phyloP scores from a whole-genome alignment of 192 early-diverging fungal genomes.

The Endogone sp. region DNA sequence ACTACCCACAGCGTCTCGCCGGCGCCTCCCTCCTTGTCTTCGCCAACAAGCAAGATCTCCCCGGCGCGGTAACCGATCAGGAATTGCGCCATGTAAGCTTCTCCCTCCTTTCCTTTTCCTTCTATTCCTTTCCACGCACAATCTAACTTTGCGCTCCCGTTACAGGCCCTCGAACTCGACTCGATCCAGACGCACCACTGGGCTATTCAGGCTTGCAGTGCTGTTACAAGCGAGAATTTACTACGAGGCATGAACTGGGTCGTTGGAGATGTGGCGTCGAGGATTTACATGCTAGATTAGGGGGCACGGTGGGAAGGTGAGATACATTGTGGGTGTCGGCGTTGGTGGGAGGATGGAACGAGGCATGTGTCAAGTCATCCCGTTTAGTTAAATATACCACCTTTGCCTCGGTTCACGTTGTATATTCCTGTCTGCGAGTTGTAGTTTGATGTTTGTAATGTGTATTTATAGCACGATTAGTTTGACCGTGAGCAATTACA shows the following conservation, averaged over 20 bases:
- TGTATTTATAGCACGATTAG: too few relatives aligned
- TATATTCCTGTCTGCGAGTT: too few relatives aligned
- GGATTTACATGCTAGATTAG: constrained; percentile 79
- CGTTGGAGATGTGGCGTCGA: constrained; percentile 80
- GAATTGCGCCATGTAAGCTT: constrained; percentile 65
- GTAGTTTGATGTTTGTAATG: too few relatives aligned
- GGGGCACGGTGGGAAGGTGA: too few relatives aligned
- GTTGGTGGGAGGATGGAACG: neutral
- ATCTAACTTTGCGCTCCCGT: neutral
- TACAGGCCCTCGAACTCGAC: constrained; percentile 63
- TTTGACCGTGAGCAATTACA: too few relatives aligned
- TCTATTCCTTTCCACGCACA: neutral
- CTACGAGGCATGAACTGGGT: constrained; percentile 94
- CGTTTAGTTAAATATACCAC: too few relatives aligned
- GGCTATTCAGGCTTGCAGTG: constrained; percentile 88
- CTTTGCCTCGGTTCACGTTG: too few relatives aligned
- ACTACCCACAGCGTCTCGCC: constrained; percentile 60
- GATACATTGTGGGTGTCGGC: too few relatives aligned
- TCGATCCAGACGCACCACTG: constrained; percentile 86
- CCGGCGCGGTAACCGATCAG: constrained; percentile 65
- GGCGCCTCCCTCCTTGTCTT: constrained; percentile 93
- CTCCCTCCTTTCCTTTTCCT: neutral
- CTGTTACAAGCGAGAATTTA: constrained; percentile 81
- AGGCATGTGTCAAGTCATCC: neutral
- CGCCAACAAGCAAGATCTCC: constrained; percentile 98